Evolutionary conservation across 75 land plant species (phyloP).

Genomic region (Gnetum montanum): DNA sequence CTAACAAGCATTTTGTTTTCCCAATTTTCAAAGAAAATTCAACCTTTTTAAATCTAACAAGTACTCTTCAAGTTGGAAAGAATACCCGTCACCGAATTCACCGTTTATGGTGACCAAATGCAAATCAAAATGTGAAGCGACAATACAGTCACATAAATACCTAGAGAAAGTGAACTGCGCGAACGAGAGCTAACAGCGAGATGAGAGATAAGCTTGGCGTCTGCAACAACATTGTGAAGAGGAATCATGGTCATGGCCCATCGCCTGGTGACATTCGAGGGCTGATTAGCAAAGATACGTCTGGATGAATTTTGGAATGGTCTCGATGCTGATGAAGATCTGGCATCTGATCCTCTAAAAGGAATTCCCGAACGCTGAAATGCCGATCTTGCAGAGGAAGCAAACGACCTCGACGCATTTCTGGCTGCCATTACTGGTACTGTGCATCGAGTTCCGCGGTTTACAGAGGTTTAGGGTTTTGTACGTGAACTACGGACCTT

Average conservation of each 20-base stretch:
- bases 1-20: too few species aligned
- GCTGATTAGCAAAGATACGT: not conserved
- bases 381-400: not conserved
- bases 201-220: conserved; percentile 1
- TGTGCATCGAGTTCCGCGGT: not conserved
- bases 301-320: not conserved
- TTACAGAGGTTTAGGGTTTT: conserved; percentile 1
- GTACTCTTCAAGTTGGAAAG: too few species aligned
- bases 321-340: not conserved
- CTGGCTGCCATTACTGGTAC: conserved; percentile 1
- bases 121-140: too few species aligned
- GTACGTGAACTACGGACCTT: too few species aligned
- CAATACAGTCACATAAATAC: too few species aligned
- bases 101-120: too few species aligned
- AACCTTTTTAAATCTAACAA: too few species aligned
- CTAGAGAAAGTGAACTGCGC: not conserved
- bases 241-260: not conserved
- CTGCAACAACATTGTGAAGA: not conserved
- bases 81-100: too few species aligned
- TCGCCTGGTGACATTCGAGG: not conserved
- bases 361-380: not conserved
- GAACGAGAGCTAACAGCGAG: not conserved
- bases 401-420: not conserved
- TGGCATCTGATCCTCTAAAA: not conserved
- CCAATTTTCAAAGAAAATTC: too few species aligned